Evolutionary conservation across 2,329 filamentous ascomycete genomes (phyloP).

Genomic region (Xylariaceae sp.): DNA sequence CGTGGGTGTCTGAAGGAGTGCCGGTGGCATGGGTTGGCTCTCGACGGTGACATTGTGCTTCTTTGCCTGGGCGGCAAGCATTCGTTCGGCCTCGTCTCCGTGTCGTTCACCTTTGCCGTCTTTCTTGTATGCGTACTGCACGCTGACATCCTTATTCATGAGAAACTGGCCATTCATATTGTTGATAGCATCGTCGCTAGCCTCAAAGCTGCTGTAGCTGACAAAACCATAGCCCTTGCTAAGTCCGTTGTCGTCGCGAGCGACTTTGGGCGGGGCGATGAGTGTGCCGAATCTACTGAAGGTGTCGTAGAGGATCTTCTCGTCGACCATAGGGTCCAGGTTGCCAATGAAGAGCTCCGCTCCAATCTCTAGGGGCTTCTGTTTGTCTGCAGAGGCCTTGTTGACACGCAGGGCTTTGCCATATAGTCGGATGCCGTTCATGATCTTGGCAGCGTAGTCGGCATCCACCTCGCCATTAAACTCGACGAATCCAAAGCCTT

Average conservation of each 20-base stretch:
- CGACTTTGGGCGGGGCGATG: slow-evolving; percentile 84
- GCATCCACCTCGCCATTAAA: slow-evolving; percentile 95
- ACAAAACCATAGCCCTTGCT: slow-evolving; percentile 98
- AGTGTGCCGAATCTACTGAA: slow-evolving; percentile 91
- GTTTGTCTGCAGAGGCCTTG: slow-evolving; percentile 89
- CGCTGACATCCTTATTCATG: slow-evolving; percentile 93
- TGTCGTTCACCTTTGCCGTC: slow-evolving; percentile 97
- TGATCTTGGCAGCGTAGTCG: slow-evolving; percentile 93
- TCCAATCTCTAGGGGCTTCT: slow-evolving; percentile 89
- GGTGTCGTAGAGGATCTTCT: slow-evolving; percentile 92
- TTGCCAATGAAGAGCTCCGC: slow-evolving; percentile 98
- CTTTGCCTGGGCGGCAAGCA: slow-evolving; percentile 88
- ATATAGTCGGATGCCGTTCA: slow-evolving; percentile 93
- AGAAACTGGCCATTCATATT: slow-evolving; percentile 97
- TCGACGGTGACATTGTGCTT: slow-evolving; percentile 90
- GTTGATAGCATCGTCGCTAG: slow-evolving; percentile 85
- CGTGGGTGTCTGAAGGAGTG: slow-evolving; percentile 58
- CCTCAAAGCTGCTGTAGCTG: slow-evolving; percentile 89
- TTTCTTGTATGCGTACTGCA: slow-evolving; percentile 99
- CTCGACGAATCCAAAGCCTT: slow-evolving; percentile 98
- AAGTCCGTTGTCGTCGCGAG: slow-evolving; percentile 83
- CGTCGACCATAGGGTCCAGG: slow-evolving; percentile 89
- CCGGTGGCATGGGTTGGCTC: slow-evolving; percentile 73
- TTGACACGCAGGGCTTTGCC: slow-evolving; percentile 96
- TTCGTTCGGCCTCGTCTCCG: slow-evolving; percentile 89